Evolutionary conservation across 306 rosid genomes (phyloP).

Genomic region (Lathyrus aphaca): DNA sequence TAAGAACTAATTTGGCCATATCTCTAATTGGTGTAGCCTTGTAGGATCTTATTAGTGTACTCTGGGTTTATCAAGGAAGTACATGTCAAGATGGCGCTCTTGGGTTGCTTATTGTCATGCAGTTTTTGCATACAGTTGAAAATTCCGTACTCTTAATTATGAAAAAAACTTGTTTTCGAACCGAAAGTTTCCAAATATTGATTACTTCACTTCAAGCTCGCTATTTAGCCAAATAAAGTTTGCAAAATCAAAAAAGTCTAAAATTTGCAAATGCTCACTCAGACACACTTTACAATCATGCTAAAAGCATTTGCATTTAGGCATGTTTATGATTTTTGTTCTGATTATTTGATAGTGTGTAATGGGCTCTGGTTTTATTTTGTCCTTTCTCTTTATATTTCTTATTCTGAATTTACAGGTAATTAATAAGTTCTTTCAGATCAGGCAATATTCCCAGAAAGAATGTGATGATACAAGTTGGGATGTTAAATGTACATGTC

Average conservation of each 20-base stretch:
- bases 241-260: neutral
- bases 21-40: neutral
- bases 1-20: neutral
- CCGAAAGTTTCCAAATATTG: neutral
- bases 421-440: conserved; percentile 72
- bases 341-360: conserved; percentile 22
- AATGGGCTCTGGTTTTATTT: conserved; percentile 25
- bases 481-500: conserved; percentile 76
- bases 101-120: neutral
- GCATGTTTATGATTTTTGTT: conserved; percentile 20
- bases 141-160: neutral
- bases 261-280: neutral
- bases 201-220: conserved; percentile 9
- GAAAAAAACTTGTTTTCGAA: neutral
- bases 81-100: neutral
- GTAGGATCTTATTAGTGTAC: conserved; percentile 4
- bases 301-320: conserved; percentile 22
- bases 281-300: neutral
- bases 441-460: conserved; percentile 60
- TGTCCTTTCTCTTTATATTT: conserved; percentile 32
- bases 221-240: conserved; percentile 1
- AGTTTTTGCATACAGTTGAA: neutral
- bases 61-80: conserved; percentile 1
- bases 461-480: conserved; percentile 59
- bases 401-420: conserved; percentile 58